phyloP scores from a whole-genome alignment of 1,139 yeast species.

The Suhomyces guaymorum region DNA sequence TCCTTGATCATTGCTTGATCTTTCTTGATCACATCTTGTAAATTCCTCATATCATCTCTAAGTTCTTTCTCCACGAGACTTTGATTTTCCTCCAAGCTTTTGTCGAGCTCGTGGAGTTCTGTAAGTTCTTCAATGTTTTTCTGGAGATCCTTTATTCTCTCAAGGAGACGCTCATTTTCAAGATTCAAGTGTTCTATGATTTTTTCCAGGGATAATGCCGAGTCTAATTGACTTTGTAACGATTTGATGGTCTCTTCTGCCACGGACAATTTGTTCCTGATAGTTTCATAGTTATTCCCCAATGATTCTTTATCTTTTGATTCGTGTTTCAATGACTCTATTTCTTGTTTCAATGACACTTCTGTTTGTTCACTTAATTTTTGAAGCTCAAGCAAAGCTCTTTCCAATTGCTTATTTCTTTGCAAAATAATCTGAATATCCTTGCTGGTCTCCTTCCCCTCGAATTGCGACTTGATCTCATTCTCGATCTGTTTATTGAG shows the following conservation, averaged over 20 bases:
- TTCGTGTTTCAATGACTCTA: constrained; percentile 28
- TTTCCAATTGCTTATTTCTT: constrained; percentile 37
- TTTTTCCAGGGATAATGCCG: constrained; percentile 43
- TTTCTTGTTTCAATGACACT: constrained; percentile 20
- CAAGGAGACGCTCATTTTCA: constrained; percentile 51
- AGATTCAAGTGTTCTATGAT: constrained; percentile 58
- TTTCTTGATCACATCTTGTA: constrained; percentile 29
- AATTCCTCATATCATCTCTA: constrained; percentile 40
- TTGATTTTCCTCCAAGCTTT: constrained; percentile 63
- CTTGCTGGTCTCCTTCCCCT: constrained; percentile 16
- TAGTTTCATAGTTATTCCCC: constrained; percentile 20
- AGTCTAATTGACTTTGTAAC: constrained; percentile 47
- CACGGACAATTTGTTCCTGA: constrained; percentile 29
- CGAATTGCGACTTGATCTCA: constrained; percentile 29
- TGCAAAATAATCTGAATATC: constrained; percentile 24
- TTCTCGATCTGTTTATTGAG: constrained; percentile 42
- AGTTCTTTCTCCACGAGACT: constrained; percentile 57
- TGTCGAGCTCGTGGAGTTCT: constrained; percentile 59
- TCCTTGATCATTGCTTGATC: constrained; percentile 30
- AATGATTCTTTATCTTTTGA: constrained; percentile 15
- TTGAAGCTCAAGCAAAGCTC: constrained; percentile 42
- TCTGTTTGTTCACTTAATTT: constrained; percentile 32
- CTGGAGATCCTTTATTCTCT: constrained; percentile 39
- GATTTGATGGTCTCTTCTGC: constrained; percentile 46
- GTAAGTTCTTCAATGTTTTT: constrained; percentile 56